A percentile compares a stretch with the other conserved stretches of the same genome.
These are phyloP conservation scores for Eucalyptus fibrosa DNA, from an alignment of 345 rosid species.

Conservation along the genomic window DNA sequence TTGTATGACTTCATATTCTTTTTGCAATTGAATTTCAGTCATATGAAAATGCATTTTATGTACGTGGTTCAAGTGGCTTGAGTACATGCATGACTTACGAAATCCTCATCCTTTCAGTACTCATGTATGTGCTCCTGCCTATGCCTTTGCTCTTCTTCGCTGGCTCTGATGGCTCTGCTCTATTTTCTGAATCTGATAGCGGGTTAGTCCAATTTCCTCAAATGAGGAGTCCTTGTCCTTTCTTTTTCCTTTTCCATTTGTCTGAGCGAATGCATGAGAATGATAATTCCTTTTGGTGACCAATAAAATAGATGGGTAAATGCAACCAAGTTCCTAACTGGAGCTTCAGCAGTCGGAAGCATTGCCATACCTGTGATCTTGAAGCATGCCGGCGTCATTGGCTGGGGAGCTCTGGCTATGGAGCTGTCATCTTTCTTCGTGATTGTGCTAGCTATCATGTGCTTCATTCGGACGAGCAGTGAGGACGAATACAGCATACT, in stretches of 20 bases:
- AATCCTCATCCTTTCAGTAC: conserved; percentile 25
- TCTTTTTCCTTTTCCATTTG: background rate
- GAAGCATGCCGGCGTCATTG: conserved; percentile 81
- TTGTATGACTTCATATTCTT: background rate
- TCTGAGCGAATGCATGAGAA: background rate
- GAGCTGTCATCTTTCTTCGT: conserved; percentile 72
- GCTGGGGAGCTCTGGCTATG: conserved; percentile 91
- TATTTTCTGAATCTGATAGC: conserved; percentile 50
- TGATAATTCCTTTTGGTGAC: background rate
- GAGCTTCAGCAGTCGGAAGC: conserved; percentile 88
- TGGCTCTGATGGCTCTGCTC: conserved; percentile 60
- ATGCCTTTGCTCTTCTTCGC: conserved; percentile 86
- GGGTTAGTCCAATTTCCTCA: conserved; percentile 12
- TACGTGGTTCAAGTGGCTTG: background rate
- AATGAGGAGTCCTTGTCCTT: background rate
- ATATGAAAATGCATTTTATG: background rate
- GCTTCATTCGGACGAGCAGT: conserved; percentile 38
- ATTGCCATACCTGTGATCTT: conserved; percentile 85
- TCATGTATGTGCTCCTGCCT: conserved; percentile 90
- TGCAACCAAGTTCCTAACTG: conserved; percentile 86
- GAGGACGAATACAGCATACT: conserved; percentile 41
- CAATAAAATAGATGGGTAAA: conserved; percentile 63
- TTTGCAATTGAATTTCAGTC: background rate
- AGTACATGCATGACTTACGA: background rate
- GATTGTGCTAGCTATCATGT: conserved; percentile 61